Conservation (phyloP, 2,329 filamentous ascomycete species). For the Fusarium haematococcum region DNA sequence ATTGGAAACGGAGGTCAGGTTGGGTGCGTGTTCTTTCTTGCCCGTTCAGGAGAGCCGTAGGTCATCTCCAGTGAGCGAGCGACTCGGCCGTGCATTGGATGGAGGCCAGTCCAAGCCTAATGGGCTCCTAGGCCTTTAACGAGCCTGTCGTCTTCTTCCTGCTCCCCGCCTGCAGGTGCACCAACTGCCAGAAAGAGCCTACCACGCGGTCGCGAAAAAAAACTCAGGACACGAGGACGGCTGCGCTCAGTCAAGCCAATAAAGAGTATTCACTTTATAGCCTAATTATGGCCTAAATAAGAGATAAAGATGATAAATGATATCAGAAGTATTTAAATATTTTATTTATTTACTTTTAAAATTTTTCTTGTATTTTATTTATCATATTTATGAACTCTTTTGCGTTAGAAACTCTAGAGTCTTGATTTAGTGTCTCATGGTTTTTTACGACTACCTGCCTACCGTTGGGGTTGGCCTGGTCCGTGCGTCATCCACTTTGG, state of each 20-base stretch:
- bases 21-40: slow-evolving; percentile 17
- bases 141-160: slow-evolving; percentile 36
- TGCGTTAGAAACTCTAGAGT: no score
- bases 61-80: slow-evolving; percentile 10
- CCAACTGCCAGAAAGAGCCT: slow-evolving; percentile 29
- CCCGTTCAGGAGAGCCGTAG: slow-evolving; percentile 16
- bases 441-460: no score
- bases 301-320: not conserved
- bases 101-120: not conserved
- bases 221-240: no score
- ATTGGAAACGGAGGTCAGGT: slow-evolving; percentile 27
- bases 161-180: slow-evolving; percentile 6
- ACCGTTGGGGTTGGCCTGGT: slow-evolving; percentile 13
- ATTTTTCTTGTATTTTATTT: no score
- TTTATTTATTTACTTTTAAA: no score
- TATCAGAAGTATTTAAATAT: not conserved
- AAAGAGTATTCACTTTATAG: no score
- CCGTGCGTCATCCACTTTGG: slow-evolving; percentile 38
- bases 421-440: no score
- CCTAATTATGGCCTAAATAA: no score
- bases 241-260: no score
- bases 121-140: slow-evolving; percentile 17
- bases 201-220: not conserved
- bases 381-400: no score
- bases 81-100: slow-evolving; percentile 11